Percentiles rank a stretch among this genome's conserved stretches.
Evolutionary conservation across 106 monocot species (phyloP).

Genomic region (Hemerocallis citrina): DNA sequence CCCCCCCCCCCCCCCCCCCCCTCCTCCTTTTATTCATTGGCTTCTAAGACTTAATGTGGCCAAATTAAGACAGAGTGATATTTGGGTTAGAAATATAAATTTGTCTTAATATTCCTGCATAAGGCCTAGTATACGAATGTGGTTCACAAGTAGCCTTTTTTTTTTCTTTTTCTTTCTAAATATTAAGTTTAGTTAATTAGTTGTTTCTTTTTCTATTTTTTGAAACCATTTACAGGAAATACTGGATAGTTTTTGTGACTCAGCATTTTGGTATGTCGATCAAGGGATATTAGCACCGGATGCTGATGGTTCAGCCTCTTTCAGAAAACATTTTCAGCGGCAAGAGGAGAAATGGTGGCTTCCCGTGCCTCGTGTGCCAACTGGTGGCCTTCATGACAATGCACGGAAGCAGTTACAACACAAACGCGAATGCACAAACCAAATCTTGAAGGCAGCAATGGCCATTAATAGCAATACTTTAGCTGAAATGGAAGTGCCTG

Average conservation of each 20-base stretch:
- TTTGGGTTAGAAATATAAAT: too few species aligned
- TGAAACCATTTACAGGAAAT: conserved; percentile 45
- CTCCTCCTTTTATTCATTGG: too few species aligned
- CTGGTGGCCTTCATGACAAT: conserved; percentile 61
- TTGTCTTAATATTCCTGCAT: too few species aligned
- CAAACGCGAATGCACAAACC: conserved; percentile 72
- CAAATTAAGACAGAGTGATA: too few species aligned
- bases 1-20: too few species aligned
- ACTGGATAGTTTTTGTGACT: conserved; percentile 55
- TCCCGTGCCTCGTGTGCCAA: conserved; percentile 71
- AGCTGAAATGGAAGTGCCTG: conserved; percentile 85
- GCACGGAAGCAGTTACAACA: conserved; percentile 58
- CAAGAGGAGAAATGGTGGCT: conserved; percentile 98
- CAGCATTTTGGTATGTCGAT: conserved; percentile 92
- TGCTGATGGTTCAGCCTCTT: conserved; percentile 52
- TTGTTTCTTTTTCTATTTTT: too few species aligned
- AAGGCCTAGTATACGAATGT: too few species aligned
- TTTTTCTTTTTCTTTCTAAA: too few species aligned
- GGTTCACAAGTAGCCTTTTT: too few species aligned
- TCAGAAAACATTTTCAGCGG: conserved; percentile 25
- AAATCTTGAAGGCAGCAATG: conserved; percentile 87
- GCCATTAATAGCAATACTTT: conserved; percentile 77
- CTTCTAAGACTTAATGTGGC: too few species aligned
- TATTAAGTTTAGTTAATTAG: too few species aligned
- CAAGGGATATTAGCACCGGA: conserved; percentile 60